Evolutionary conservation across 2,329 filamentous ascomycete species (phyloP), one percentile per base, ranked within the genome.

Genomic region (Fusarium concolor): DNA sequence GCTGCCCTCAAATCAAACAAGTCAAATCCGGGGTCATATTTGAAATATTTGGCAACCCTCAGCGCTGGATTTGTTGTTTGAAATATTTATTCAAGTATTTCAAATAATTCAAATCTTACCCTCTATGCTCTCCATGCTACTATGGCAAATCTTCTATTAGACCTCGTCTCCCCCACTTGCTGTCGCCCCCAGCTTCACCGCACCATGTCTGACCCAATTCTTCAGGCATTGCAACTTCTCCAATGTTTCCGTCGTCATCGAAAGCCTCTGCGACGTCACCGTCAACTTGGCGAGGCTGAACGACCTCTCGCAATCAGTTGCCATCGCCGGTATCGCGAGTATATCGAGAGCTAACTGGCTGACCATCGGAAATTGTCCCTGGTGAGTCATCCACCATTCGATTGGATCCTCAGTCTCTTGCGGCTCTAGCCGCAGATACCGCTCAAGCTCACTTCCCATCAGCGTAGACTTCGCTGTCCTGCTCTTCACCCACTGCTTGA

Each of bases 361-460:
- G 18, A 41, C 4, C 39, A 45, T 33, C 11, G 44, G 39, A 14
- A 51, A 61, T 29, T 42, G 38, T 6, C 31, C 43, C 22, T 33
- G 29, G 10, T 35, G 51, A 55, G 43, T 37, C 29, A 43, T 60
- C 56, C 43, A 51, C 51, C 57, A 61, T 18, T 50, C 38, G 12
- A 61, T 50, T 41, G 33, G 33, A 52, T 58, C 41, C 33, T 58
- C 55, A n/a, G 44, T 45, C 28, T 57, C 55, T 51, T 57, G 39
- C 17, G 46, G 38, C 33, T 51, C 46, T n/a, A 57, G 28, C 15
- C 46, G 55, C 39, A 57, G 26, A 57, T 57, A 57, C 8, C 55
- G 18, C 39, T 52, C 39, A 8, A 35, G 33, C 39, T 52, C 55
- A 28, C 26, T 33, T 14, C 31, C n/a, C 51, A 6, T 35, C 7